Evolutionary conservation across 345 rosid genomes (phyloP).

Genomic region (Turritis glabra): DNA sequence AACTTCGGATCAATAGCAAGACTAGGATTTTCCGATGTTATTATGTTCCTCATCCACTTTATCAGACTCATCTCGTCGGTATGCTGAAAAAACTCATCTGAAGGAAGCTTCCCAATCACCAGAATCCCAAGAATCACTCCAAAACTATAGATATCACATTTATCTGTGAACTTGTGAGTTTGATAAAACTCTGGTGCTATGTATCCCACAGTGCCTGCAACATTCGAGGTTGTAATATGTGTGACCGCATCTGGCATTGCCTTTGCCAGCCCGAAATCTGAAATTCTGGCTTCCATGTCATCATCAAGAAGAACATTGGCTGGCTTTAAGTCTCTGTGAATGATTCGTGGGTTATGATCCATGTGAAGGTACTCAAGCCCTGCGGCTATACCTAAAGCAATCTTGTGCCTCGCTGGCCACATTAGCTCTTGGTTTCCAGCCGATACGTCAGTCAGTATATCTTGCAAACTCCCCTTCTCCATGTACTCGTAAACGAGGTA

Average conservation of each 20-base stretch:
- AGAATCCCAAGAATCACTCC: slow-evolving; percentile 77
- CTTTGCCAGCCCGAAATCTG: slow-evolving; percentile 89
- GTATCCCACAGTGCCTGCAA: slow-evolving; percentile 91
- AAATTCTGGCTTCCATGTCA: slow-evolving; percentile 87
- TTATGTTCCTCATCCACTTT: slow-evolving; percentile 75
- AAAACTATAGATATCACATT: slow-evolving; percentile 83
- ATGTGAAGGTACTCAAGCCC: slow-evolving; percentile 90
- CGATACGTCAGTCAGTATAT: slow-evolving; percentile 45
- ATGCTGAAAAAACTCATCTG: slow-evolving; percentile 79
- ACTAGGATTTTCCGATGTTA: slow-evolving; percentile 64
- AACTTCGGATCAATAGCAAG: slow-evolving; percentile 66
- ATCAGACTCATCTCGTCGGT: slow-evolving; percentile 68
- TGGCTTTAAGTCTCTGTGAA: slow-evolving; percentile 91
- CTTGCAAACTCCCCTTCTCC: slow-evolving; percentile 94
- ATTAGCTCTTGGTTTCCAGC: slow-evolving; percentile 56
- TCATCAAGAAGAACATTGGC: slow-evolving; percentile 87
- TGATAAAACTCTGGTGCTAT: slow-evolving; percentile 89
- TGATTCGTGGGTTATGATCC: slow-evolving; percentile 63
- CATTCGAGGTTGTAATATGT: slow-evolving; percentile 58
- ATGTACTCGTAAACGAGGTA: slow-evolving; percentile 79
- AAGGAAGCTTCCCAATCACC: slow-evolving; percentile 83
- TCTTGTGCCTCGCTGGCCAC: slow-evolving; percentile 69
- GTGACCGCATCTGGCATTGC: slow-evolving; percentile 73
- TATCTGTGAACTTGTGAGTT: slow-evolving; percentile 83
- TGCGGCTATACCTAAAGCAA: slow-evolving; percentile 76